These are phyloP conservation scores for Trichoderma gamsii DNA, from an alignment of 495 filamentous ascomycete genomes.

Conservation along the genomic window DNA sequence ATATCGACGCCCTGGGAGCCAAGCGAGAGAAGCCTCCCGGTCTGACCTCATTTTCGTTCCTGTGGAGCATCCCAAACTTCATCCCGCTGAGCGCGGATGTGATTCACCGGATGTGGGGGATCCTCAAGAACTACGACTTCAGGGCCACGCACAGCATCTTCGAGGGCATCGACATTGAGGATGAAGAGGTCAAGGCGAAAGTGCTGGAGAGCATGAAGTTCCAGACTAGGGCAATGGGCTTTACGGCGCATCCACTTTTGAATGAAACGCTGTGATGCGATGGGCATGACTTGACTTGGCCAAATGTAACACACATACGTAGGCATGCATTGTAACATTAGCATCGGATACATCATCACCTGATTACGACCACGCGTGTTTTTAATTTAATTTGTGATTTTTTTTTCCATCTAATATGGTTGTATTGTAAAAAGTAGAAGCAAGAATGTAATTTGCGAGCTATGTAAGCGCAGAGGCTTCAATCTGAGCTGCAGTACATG, in stretches of 20 bases:
- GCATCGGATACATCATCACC: not conserved
- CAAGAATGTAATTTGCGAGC: not conserved
- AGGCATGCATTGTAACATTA: not conserved
- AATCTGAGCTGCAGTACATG: not conserved
- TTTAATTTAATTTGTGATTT: not conserved
- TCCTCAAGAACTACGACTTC: constrained; percentile 53
- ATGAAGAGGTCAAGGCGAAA: constrained; percentile 50
- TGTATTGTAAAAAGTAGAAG: not conserved
- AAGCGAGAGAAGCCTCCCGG: constrained; percentile 43
- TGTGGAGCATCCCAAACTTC: constrained; percentile 78
- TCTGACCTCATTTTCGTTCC: constrained; percentile 61
- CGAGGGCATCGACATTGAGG: constrained; percentile 51
- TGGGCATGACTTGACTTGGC: not conserved
- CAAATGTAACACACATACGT: not conserved
- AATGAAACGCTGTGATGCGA: constrained; percentile 24
- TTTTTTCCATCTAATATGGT: not conserved
- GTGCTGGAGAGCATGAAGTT: constrained; percentile 73
- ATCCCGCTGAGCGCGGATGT: constrained; percentile 60
- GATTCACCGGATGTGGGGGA: constrained; percentile 47
- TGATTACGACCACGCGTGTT: not conserved
- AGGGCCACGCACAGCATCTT: constrained; percentile 62
- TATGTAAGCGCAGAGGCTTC: not conserved
- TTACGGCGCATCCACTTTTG: constrained; percentile 40
- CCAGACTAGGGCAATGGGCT: constrained; percentile 53
- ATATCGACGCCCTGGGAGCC: constrained; percentile 27